These are phyloP conservation scores for Daldinia bambusicola DNA, from an alignment of 495 filamentous ascomycete genomes.

Conservation along the genomic window DNA sequence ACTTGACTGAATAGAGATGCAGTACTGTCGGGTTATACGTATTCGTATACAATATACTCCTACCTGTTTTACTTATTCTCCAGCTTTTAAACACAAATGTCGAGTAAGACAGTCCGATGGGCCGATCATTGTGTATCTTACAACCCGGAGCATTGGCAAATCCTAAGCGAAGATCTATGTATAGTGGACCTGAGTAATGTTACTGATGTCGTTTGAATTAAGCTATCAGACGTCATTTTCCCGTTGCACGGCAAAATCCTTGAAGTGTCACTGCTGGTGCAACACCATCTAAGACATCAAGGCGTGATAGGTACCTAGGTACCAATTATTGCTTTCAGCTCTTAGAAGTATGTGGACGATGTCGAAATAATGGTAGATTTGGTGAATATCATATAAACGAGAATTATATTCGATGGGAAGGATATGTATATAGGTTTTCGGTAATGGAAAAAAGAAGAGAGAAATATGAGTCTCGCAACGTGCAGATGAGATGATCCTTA, in stretches of 20 bases:
- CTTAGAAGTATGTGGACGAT: not conserved
- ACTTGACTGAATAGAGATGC: too few species aligned
- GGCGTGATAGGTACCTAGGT: not conserved
- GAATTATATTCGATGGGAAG: too few species aligned
- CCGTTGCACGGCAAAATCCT: not conserved
- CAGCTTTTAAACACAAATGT: not conserved
- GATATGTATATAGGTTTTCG: too few species aligned
- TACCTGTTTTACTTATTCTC: not conserved
- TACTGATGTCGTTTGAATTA: slow-evolving; percentile 2
- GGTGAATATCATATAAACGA: too few species aligned
- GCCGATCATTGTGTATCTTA: not conserved
- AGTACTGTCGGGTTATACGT: too few species aligned
- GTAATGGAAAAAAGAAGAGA: too few species aligned
- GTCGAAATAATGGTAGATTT: too few species aligned
- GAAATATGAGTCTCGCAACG: too few species aligned
- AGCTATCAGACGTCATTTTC: slow-evolving; percentile 3
- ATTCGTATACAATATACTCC: too few species aligned
- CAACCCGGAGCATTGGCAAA: not conserved
- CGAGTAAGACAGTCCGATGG: slow-evolving; percentile 8
- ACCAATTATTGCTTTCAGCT: not conserved
- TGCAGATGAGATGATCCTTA: too few species aligned
- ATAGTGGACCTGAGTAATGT: not conserved
- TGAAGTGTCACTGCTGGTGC: not conserved
- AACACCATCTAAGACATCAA: slow-evolving; percentile 3
- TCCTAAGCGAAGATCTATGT: slow-evolving; percentile 1